These are phyloP conservation scores for Mycena filopes DNA, from an alignment of 768 basidiomycete species.

Conservation along the genomic window DNA sequence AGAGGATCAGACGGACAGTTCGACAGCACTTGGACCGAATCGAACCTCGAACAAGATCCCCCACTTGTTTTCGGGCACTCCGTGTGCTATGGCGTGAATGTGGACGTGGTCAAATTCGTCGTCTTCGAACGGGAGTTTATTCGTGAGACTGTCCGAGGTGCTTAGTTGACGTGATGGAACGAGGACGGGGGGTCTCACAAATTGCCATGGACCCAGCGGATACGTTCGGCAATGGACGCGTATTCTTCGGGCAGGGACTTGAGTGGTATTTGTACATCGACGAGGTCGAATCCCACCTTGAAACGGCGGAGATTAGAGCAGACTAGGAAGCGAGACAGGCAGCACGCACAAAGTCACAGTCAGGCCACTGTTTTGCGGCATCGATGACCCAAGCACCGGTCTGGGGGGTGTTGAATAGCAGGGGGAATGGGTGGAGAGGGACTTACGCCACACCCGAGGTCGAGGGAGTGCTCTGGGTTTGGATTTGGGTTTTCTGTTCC, in stretches of 20 bases:
- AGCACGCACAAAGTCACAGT: constrained; percentile 68
- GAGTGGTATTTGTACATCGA: constrained; percentile 75
- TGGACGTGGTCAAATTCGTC: constrained; percentile 88
- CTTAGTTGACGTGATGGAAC: background rate
- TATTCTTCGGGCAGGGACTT: constrained; percentile 53
- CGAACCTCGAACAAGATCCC: constrained; percentile 70
- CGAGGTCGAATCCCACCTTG: constrained; percentile 83
- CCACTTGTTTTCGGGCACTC: constrained; percentile 87
- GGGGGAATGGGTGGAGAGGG: background rate
- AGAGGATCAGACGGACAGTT: constrained; percentile 8
- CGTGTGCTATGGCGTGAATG: constrained; percentile 70
- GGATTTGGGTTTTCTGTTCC: constrained; percentile 6
- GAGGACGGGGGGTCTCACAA: constrained; percentile 60
- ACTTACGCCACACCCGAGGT: constrained; percentile 81
- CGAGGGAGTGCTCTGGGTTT: constrained; percentile 65
- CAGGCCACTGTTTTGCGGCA: constrained; percentile 76
- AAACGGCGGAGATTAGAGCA: background rate
- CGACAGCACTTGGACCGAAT: constrained; percentile 18
- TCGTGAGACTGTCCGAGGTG: constrained; percentile 67
- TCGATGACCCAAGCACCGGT: constrained; percentile 78
- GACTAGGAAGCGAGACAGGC: background rate
- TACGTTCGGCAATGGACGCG: constrained; percentile 61
- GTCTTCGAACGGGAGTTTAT: constrained; percentile 82
- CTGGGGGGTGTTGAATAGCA: constrained; percentile 43
- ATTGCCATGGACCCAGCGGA: constrained; percentile 82